A percentile compares a stretch with the other conserved stretches of the same genome.
Evolutionary conservation across 140 eudicot species (phyloP).

Genomic region (Flaveria floridana): DNA sequence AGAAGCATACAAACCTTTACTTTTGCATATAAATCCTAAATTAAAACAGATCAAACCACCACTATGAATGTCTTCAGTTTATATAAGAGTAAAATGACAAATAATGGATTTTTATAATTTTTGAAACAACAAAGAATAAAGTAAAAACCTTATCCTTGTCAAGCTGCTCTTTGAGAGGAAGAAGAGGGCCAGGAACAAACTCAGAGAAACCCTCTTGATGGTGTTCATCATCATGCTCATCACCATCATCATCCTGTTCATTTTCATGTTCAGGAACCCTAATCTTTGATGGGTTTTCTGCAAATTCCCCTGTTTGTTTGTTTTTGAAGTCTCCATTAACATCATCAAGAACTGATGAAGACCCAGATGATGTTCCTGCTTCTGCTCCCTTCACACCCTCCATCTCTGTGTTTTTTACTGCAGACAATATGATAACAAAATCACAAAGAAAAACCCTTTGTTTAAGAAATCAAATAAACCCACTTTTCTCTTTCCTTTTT

Average conservation of each 20-base stretch:
- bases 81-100: background rate
- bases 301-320: constrained; percentile 26
- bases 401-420: constrained; percentile 38
- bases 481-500: constrained; percentile 19
- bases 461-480: constrained; percentile 26
- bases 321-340: constrained; percentile 26
- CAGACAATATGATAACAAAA: constrained; percentile 19
- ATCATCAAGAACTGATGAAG: constrained; percentile 27
- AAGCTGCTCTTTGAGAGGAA: constrained; percentile 79
- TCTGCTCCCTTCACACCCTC: constrained; percentile 45
- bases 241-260: constrained; percentile 33
- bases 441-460: background rate
- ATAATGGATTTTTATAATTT: background rate
- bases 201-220: constrained; percentile 36
- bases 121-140: background rate
- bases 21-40: constrained; percentile 14
- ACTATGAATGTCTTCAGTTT: background rate
- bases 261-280: constrained; percentile 36
- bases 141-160: constrained; percentile 78
- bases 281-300: constrained; percentile 26
- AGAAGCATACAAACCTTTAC: constrained; percentile 9
- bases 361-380: constrained; percentile 58
- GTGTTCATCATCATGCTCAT: constrained; percentile 23
- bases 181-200: constrained; percentile 79
- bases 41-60: constrained; percentile 3